Base-by-base conservation (phyloP, 1,139 yeast species). In the Pichia sp. region DNA sequence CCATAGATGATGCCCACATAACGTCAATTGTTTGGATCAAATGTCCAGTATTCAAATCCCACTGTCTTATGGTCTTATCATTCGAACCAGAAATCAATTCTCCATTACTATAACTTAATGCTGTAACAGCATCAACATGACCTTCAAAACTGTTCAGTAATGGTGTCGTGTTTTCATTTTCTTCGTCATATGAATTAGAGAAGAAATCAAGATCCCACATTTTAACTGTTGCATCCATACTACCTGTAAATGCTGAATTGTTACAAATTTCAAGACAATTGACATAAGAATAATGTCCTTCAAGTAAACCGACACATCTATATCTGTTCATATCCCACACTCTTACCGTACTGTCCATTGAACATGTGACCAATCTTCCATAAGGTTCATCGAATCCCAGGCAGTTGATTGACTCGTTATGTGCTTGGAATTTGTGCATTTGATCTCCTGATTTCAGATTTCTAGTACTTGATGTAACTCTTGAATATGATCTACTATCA, bases 281-380 rank as follows among this genome's bases (percentile, higher is more conserved):
- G 4, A 83, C 83, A 5, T 79, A 68, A 0, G 85, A 80, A 39
- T 65, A 54, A 55, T 80, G 85, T 18, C 84, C 85, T 50, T 72
- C 76, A 45, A 79, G 64, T 34, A 70, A 58, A 7, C 79, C 79
- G 38, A 67, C 63, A 62, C 74, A 77, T 58, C 68, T 75, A 43
- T 74, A 79, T 49, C 75, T 69, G 52, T 76, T 76, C 65, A 76
- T 68, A 68, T 90, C 96, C 96, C 97, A 89, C 7, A 91, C 86
- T 53, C 86, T 77, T 10, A 89, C 86, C 1, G 89, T 82, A 62
- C 83, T 88, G 65, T 89, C 96, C 57, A 82, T 70, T 4, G 90
- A 79, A 0, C 96, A 90, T 14, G 93, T 78, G 4, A 90, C 93
- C 65, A 83, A 61, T 1, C 80, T 79, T 2, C 89, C 89, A 63